These are phyloP conservation scores for Naganishia onofrii DNA, from an alignment of 768 basidiomycete species.

Conservation along the genomic window DNA sequence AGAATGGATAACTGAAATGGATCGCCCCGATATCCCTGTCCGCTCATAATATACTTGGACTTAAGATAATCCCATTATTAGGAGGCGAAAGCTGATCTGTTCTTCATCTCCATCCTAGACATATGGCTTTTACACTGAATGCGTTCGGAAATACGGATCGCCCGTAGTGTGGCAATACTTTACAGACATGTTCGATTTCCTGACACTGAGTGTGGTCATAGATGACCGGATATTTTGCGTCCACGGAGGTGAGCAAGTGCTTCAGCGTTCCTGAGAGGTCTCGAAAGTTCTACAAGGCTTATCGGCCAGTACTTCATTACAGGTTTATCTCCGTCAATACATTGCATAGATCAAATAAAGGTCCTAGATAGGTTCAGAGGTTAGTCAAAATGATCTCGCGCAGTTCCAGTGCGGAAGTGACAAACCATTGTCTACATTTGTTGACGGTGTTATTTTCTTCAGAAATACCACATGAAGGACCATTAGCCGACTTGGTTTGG, in stretches of 20 bases:
- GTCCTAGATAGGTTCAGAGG: constrained; percentile 97
- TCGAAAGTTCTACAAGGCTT: not conserved
- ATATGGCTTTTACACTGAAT: constrained; percentile 98
- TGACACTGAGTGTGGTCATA: constrained; percentile 95
- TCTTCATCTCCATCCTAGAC: constrained; percentile 61
- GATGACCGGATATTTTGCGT: constrained; percentile 99
- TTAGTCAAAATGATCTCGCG: constrained; percentile 47
- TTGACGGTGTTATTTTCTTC: constrained; percentile 30
- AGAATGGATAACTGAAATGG: constrained; percentile 26
- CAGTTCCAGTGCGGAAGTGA: not conserved
- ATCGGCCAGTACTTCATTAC: constrained; percentile 1
- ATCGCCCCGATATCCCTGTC: not conserved
- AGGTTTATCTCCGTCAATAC: constrained; percentile 96
- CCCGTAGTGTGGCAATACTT: constrained; percentile 98
- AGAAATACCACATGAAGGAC: constrained; percentile 99
- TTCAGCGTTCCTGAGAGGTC: not conserved
- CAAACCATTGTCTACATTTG: not conserved
- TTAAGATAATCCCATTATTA: not conserved
- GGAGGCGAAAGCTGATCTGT: not conserved
- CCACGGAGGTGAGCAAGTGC: constrained; percentile 71
- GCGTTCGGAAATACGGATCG: constrained; percentile 92
- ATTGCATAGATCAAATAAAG: constrained; percentile 99
- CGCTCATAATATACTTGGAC: not conserved
- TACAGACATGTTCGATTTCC: constrained; percentile 99
- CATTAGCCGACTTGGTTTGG: constrained; percentile 99